Conservation (phyloP, 169 alveolate species). For the Plasmodium malariae region DNA sequence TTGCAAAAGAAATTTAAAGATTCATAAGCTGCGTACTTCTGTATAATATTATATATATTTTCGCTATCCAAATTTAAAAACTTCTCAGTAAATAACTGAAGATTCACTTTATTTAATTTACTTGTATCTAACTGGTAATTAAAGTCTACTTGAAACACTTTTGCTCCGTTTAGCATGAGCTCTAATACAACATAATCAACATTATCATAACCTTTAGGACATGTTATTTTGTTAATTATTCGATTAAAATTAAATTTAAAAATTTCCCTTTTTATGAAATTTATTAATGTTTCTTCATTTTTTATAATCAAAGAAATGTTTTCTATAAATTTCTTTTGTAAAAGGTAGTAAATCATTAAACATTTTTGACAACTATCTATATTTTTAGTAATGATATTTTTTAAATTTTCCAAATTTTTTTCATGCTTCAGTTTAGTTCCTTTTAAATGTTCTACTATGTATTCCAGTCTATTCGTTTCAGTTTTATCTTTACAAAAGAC, state of each 20-base stretch:
- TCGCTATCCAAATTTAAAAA: constrained; percentile 39
- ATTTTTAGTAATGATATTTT: constrained; percentile 38
- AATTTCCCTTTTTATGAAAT: constrained; percentile 47
- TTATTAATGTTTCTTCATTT: constrained; percentile 37
- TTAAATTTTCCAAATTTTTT: constrained; percentile 18
- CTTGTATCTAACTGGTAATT: constrained; percentile 35
- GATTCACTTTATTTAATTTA: constrained; percentile 38
- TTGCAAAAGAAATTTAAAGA: constrained; percentile 47
- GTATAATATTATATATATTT: constrained; percentile 40
- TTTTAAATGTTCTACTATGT: constrained; percentile 1
- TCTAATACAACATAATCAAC: constrained; percentile 52
- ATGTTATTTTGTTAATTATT: constrained; percentile 39
- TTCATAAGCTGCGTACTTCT: constrained; percentile 30
- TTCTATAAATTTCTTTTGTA: constrained; percentile 55
- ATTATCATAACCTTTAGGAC: constrained; percentile 22
- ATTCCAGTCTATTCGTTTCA: constrained; percentile 14
- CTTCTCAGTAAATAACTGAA: constrained; percentile 26
- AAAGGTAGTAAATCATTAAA: constrained; percentile 53
- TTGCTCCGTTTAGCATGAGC: constrained; percentile 58
- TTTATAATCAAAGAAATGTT: constrained; percentile 11
- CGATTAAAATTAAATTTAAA: constrained; percentile 46
- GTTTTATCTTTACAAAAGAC: constrained; percentile 18
- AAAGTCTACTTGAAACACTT: constrained; percentile 41
- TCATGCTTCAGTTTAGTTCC: constrained; percentile 12
- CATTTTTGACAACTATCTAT: constrained; percentile 60